A percentile compares a stretch with the other conserved stretches of the same genome.
Conservation (phyloP, 192 early-diverging fungal genomes). For the Rhizophagus clarus region DNA sequence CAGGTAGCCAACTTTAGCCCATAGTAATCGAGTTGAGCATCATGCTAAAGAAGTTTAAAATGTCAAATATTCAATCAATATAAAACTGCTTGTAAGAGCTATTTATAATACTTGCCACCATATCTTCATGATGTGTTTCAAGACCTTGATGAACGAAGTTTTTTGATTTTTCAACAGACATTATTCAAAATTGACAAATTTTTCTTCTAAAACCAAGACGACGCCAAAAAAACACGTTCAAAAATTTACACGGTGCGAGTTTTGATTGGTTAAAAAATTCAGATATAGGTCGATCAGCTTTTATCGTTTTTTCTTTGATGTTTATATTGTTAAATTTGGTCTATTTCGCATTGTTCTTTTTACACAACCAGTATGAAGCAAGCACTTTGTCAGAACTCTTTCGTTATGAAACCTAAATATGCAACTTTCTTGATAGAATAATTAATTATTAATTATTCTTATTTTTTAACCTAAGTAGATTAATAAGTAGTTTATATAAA, state of each 20-base stretch:
- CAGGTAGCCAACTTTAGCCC: conserved; percentile 94
- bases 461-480: no score
- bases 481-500: no score
- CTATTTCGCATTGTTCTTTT: no score
- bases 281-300: no score
- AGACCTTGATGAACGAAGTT: conserved; percentile 51
- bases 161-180: not conserved
- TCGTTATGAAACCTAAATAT: no score
- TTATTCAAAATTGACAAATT: not conserved
- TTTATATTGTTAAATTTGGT: no score
- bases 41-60: conserved; percentile 46
- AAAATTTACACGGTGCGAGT: not conserved
- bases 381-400: no score
- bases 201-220: no score
- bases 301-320: no score
- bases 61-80: not conserved
- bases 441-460: no score
- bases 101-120: conserved; percentile 66
- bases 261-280: not conserved
- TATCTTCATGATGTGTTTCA: conserved; percentile 87
- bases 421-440: no score
- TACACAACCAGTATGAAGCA: no score
- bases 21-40: conserved; percentile 66
- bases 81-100: not conserved
- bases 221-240: not conserved